phyloP scores from a whole-genome alignment of 805 yeast genomes.

The Grigorovia humatica region DNA sequence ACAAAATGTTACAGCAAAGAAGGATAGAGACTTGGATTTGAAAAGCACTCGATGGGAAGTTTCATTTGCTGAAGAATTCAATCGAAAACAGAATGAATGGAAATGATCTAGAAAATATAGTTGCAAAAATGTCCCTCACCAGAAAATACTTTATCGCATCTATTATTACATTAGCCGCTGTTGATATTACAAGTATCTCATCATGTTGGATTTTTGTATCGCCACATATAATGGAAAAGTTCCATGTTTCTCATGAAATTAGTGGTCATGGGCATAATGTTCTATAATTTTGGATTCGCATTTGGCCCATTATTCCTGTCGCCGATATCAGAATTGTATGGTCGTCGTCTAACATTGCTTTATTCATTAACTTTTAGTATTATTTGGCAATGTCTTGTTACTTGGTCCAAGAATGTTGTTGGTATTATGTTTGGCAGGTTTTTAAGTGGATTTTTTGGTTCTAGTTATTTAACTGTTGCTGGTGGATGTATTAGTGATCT shows the following conservation, averaged over 20 bases:
- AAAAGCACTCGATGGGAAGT: neutral
- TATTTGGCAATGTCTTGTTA: slow-evolving; percentile 44
- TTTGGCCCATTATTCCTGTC: slow-evolving; percentile 55
- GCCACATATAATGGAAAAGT: slow-evolving; percentile 36
- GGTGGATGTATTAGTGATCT: slow-evolving; percentile 72
- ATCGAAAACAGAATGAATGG: too few relatives aligned
- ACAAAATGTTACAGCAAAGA: too few relatives aligned
- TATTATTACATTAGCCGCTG: slow-evolving; percentile 44
- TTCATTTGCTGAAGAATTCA: neutral
- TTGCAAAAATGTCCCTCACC: slow-evolving; percentile 30
- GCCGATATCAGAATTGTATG: slow-evolving; percentile 59
- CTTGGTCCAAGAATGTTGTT: slow-evolving; percentile 49
- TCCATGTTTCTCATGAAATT: slow-evolving; percentile 46
- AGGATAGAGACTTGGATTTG: too few relatives aligned
- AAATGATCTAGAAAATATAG: slow-evolving; percentile 29
- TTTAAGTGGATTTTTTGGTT: slow-evolving; percentile 62
- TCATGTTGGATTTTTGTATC: slow-evolving; percentile 59
- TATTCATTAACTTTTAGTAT: slow-evolving; percentile 49
- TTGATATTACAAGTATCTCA: slow-evolving; percentile 58
- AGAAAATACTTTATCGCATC: slow-evolving; percentile 50
- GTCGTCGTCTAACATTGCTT: slow-evolving; percentile 51
- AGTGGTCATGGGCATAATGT: slow-evolving; percentile 47
- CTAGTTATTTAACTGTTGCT: slow-evolving; percentile 64
- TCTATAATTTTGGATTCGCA: slow-evolving; percentile 61
- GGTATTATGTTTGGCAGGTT: slow-evolving; percentile 58